Percentiles rank a stretch among this genome's conserved stretches.
phyloP scores from a whole-genome alignment of 805 yeast species.

The Cyberlindnera mrakii region DNA sequence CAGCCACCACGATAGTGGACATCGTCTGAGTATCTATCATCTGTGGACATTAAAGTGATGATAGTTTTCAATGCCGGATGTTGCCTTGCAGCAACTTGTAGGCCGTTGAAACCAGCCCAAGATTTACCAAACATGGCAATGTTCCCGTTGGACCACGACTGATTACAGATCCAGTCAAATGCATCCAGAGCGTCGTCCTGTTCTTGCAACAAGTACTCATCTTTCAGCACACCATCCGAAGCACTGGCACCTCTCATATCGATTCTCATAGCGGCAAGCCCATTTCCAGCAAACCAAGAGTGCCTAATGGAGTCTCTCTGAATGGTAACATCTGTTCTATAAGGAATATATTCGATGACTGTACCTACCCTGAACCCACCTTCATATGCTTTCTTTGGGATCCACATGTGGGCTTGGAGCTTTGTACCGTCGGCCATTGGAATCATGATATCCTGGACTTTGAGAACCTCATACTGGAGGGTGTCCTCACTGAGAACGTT shows the following conservation, averaged over 20 bases:
- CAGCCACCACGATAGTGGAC: constrained; percentile 46
- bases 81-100: constrained; percentile 40
- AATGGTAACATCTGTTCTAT: constrained; percentile 39
- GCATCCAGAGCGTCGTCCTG: constrained; percentile 39
- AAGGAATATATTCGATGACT: constrained; percentile 39
- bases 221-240: constrained; percentile 35
- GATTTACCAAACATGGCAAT: constrained; percentile 44
- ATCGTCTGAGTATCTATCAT: constrained; percentile 41
- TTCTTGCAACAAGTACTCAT: constrained; percentile 37
- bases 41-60: constrained; percentile 40
- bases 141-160: constrained; percentile 39
- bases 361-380: constrained; percentile 30
- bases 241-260: constrained; percentile 43
- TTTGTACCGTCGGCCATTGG: constrained; percentile 34
- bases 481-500: constrained; percentile 20
- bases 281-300: constrained; percentile 41
- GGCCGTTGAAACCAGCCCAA: constrained; percentile 44
- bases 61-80: constrained; percentile 40
- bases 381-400: constrained; percentile 32
- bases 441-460: constrained; percentile 31
- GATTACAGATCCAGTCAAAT: constrained; percentile 36
- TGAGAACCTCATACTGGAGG: constrained; percentile 26
- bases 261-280: constrained; percentile 37
- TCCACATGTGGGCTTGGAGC: constrained; percentile 39
- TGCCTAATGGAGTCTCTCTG: constrained; percentile 40